Evolutionary conservation across 2,329 filamentous ascomycete genomes (phyloP), one percentile per base, ranked within the genome.

Genomic region (Sporothrix pallida): DNA sequence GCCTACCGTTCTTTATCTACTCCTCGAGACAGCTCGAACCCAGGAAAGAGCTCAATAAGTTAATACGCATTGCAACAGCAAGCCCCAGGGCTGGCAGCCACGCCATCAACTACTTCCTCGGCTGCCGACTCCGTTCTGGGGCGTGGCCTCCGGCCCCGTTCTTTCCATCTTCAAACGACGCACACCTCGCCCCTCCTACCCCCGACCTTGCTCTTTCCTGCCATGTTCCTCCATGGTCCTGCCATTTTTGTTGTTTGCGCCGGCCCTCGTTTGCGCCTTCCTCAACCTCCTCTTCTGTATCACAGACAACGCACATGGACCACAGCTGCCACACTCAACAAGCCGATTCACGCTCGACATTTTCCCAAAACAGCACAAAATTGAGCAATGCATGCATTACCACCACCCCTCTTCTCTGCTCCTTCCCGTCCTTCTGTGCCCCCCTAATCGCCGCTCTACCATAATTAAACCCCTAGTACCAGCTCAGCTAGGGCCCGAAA

Each of bases 111-210:
- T 23, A 44, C 31, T 56, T 58, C 71, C 71, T 72, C 63, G 63
- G 63, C 71, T 37, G 63, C 63, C 71, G 52, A 60, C 50, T 68
- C 52, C 50, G 52, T 65, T 60, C 67, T 72, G 50, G 71, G 31
- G 58, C 62, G 23, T 52, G 44, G 37, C 48, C 71, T 46, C 71
- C 23, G 65, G 17, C n/a, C 50, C 68, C 68, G 54, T 50, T n/a
- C 48, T 69, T 71, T 62, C 69, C 52, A 48, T 54, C 12, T 50
- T 60, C 58, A 31, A 23, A 62, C 58, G 2, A 23, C 17, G 6
- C 65, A 52, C 65, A 9, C 26, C 46, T 54, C 23, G 26, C 48
- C 65, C 65, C 48, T 69, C 48, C n/a, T 48, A 12, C 23, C 46
- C 17, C 23, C 65, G 26, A 31, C 65, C 3, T 65, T 37, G 65